Base-by-base conservation (phyloP, 2,329 filamentous ascomycete species). In the Balansia obtecta region DNA sequence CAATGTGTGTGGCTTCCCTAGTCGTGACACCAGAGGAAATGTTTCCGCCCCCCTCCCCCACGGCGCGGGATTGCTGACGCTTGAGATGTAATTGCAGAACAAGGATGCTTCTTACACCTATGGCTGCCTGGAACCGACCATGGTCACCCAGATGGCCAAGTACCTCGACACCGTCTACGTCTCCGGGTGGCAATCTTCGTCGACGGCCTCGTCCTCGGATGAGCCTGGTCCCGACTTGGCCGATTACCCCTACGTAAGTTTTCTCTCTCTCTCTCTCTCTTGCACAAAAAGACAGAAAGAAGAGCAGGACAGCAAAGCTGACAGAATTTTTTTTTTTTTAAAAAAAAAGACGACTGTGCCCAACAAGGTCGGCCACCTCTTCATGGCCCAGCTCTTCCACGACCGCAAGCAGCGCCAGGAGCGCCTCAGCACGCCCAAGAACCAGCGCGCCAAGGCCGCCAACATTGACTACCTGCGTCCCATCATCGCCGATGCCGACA, bases 61-160 rank as follows among this genome's bases (percentile, higher is more conserved):
- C n/a, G n/a, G 20, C 4, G 4, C 4, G 20, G 4, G 27, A 15
- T 32, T 32, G 12, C 37, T 39, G 9, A 11, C 6, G 16, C 13
- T 20, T 16, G 45, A 30, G 30, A 0, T 45, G 15, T 27, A 1
- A 18, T 2, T 7, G 52, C 58, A 95, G 87, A 86, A 78, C 63
- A 81, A 82, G 61, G 86, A 93, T 63, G 87, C 87, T 45, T 94
- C 88, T 70, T 95, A 85, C 73, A 98, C 93, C 52, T 98, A 96
- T 65, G 93, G 93, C 63, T 97, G 93, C 71, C 77, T 98, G 57
- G 93, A 98, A 65, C 93, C 93, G 11, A 95, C 95, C 51, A 96
- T 96, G 87, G 80, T 98, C 66, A 97, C 93, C 30, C 93, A 98
- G 70, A 98, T 98, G 93, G 91, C 91, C 61, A 95, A 97, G 71